Evolutionary conservation across 139 green algal species (phyloP), one percentile per base, ranked within the genome.

Genomic region (Closterium sp.): DNA sequence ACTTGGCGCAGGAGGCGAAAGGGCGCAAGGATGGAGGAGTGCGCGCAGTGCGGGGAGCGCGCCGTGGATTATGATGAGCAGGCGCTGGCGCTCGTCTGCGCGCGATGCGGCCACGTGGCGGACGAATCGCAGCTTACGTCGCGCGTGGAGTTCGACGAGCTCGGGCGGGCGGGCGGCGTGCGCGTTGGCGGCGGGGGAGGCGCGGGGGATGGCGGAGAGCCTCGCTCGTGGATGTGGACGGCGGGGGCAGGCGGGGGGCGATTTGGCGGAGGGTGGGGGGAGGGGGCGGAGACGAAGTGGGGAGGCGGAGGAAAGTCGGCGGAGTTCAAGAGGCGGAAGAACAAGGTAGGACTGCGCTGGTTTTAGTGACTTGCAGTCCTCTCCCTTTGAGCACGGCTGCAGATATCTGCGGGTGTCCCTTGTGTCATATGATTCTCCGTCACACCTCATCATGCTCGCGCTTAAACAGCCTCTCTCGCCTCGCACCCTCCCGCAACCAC

Each of bases 101-200:
- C 27, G 19, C 28, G 30, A 90, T 34, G 31, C 86, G 31, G 31
- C 31, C 31, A 38, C 86, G 86, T 89, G 88, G 62, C 38, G 38
- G 88, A 90, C 88, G 27, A 90, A 2, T 7, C 88, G 38, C n/a
- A 30, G 28, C n/a, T 90, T 9, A 90, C 88, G n/a, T 30, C 88
- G 28, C 29, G n/a, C 27, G 70, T 90, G 11, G 88, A 86, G 88
- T 30, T 86, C 38, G 88, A 30, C n/a, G 88, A 50, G 88, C n/a
- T 85, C 27, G 30, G 28, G 28, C 88, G 27, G n/a, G n/a, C 29
- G 27, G 88, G 88, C 88, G 88, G 27, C n/a, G 62, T 90, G 62
- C 88, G 30, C 11, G 28, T 29, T 90, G 38, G 88, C 88, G 38
- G n/a, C 29, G n/a, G 28, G 10, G 70, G 70, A 90, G 88, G 88